These are phyloP conservation scores for Trichocladium uniseriatum DNA, from an alignment of 495 filamentous ascomycete species.

Conservation along the genomic window DNA sequence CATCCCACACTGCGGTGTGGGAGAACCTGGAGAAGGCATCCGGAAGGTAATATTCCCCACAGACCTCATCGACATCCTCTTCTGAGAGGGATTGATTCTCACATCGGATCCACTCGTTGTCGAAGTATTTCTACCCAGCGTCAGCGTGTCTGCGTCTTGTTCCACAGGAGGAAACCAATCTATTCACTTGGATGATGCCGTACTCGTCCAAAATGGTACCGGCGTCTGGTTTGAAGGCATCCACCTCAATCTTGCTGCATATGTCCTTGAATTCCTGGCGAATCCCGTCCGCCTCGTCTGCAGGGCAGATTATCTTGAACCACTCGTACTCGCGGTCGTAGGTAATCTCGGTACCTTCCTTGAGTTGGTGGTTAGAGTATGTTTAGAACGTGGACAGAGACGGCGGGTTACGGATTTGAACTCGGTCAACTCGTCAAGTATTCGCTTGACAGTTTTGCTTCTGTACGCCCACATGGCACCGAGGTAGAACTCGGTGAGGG, in stretches of 20 bases:
- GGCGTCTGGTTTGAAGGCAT: conserved; percentile 15
- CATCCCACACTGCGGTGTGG: conserved; percentile 10
- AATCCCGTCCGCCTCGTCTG: conserved; percentile 18
- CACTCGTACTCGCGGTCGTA: conserved; percentile 23
- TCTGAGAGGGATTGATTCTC: not conserved
- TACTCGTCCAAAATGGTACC: conserved; percentile 14
- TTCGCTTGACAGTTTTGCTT: conserved; percentile 21
- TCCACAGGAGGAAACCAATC: not conserved
- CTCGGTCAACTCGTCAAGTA: conserved; percentile 15
- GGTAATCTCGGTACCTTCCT: conserved; percentile 16
- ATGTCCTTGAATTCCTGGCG: conserved; percentile 9
- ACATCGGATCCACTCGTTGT: conserved; percentile 10
- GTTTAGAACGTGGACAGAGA: not conserved
- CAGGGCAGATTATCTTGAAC: conserved; percentile 26
- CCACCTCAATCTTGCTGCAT: conserved; percentile 10
- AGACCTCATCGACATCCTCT: not conserved
- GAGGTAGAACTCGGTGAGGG: conserved; percentile 22
- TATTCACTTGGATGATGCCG: conserved; percentile 15
- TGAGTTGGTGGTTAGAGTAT: not conserved
- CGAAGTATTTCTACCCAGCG: not conserved
- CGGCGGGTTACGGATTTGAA: conserved; percentile 13
- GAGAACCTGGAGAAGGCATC: not conserved
- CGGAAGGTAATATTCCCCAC: not conserved
- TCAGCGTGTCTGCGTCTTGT: not conserved
- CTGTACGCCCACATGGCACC: conserved; percentile 26